phyloP scores from a whole-genome alignment of 2,329 filamentous ascomycete genomes.

The Thielaviopsis cerberus region DNA sequence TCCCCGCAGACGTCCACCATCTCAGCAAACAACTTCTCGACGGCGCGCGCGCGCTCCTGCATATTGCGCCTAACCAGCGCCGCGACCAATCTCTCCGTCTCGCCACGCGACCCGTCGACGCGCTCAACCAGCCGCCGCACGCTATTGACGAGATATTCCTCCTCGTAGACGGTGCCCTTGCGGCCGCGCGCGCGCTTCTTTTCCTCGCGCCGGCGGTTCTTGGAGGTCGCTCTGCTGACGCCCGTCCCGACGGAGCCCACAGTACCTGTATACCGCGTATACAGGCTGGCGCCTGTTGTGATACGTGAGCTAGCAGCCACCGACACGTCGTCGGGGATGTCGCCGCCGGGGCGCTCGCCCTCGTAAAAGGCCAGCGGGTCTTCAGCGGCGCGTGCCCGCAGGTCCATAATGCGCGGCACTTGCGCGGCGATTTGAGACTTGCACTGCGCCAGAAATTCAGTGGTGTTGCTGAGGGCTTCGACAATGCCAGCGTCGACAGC shows the following conservation, averaged over 20 bases:
- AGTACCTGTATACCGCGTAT: constrained; percentile 77
- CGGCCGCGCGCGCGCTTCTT: constrained; percentile 86
- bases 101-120: constrained; percentile 52
- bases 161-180: constrained; percentile 94
- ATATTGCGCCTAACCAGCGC: constrained; percentile 64
- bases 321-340: constrained; percentile 82
- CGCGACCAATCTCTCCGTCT: constrained; percentile 56
- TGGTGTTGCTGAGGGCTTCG: constrained; percentile 64
- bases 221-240: constrained; percentile 61
- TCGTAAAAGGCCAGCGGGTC: constrained; percentile 84
- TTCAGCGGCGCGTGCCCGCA: constrained; percentile 60
- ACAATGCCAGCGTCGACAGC: constrained; percentile 63
- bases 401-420: constrained; percentile 65
- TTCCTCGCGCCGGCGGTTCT: constrained; percentile 78
- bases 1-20: constrained; percentile 50
- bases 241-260: constrained; percentile 52
- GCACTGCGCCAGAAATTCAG: constrained; percentile 86
- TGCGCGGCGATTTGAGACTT: constrained; percentile 68
- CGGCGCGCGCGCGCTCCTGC: constrained; percentile 66
- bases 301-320: constrained; percentile 66
- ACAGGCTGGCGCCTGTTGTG: constrained; percentile 63
- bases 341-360: constrained; percentile 47
- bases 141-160: constrained; percentile 86
- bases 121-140: constrained; percentile 68
- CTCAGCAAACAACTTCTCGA: constrained; percentile 56